Base-by-base conservation (phyloP, 2,329 filamentous ascomycete species). In the Diaporthe citrichinensis region DNA sequence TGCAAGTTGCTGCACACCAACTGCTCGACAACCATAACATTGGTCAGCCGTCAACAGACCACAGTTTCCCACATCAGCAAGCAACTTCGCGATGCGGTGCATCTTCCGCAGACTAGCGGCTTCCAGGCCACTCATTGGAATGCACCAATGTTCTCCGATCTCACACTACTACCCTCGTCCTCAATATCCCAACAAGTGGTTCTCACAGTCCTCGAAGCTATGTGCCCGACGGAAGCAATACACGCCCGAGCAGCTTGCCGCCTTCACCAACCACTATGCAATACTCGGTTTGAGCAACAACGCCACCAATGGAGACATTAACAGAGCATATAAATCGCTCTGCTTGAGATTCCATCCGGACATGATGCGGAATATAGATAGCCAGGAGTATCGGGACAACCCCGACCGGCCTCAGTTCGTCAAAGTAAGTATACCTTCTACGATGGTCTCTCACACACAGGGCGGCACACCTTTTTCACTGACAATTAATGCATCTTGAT, bases 251-350 rank as follows among this genome's bases (percentile, higher is more conserved):
- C 15, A 62, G 8, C 4, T 44, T 31, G 36, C 59, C 20, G 59
- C n/a, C 36, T 62, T 62, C 39, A 31, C 59, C n/a, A 62, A 62
- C 59, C 17, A 62, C 59, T 62, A 62, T 20, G 39, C 14, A 4
- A 31, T 31, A 5, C 15, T 62, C 4, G 59, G 59, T 5, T 7
- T 62, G 39, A 6, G 17, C 2, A 23, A 62, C 7, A 14, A 12
- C 0, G 59, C 59, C n/a, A 46, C 59, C 12, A 3, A 10, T 4
- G 8, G 7, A 8, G 39, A 46, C 8, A 62, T 62, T 23, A 62
- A 62, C 3, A 12, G 1, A 2, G 39, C 59, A 14, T 46, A 12
- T 7, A 6, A 15, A 0, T 5, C 15, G n/a, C 41, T 65, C 6
- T n/a, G n/a, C 61, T 31, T n/a, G 28, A 44, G 41, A 8, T 31